Evolutionary conservation across 768 basidiomycete species (phyloP), one percentile per base, ranked within the genome.

Genomic region (Podaxis rugospora): DNA sequence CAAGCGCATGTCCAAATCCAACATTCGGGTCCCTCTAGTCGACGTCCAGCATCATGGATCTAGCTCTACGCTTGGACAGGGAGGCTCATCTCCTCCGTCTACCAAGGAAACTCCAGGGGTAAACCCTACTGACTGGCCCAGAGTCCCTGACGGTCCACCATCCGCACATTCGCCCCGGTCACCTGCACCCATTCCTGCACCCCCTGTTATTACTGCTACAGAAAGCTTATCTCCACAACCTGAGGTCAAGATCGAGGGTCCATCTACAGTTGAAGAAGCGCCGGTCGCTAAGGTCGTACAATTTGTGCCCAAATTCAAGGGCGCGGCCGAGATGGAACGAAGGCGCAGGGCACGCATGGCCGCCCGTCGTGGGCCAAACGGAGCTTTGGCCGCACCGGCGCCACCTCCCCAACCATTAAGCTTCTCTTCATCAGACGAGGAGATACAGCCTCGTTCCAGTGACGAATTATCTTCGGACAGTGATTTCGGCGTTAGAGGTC

Each of bases 261-360:
- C 78, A 5, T 75, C 77, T 1, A 71, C 71, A 9, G 69, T 72
- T 3, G 79, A 77, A 51, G 80, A 80, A 55, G 72, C 70, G 0
- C 83, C 78, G 18, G 81, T 80, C 3, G 65, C 78, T 11, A 86
- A 83, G 62, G 80, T 75, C 11, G 74, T 80, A 4, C 84, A 80
- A 56, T 92, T 92, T 66, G 77, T 89, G 25, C 92, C 92, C 16
- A 87, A 83, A 54, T 93, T 93, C 75, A 89, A 86, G 65, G 87
- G 89, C 6, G 88, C 89, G 0, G 91, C 84, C n/a, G 90, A 94
- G 70, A 93, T 93, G 91, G 92, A 92, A 64, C 84, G 81, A 3
- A 78, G 91, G 14, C 74, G 92, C 25, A 80, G 80, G 58, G 71
- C 80, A 42, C 80, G 92, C 11, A 83, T 93, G 77, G 83, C 82